Conservation (phyloP, 805 yeast genomes). For the Myxozyma geophila region DNA sequence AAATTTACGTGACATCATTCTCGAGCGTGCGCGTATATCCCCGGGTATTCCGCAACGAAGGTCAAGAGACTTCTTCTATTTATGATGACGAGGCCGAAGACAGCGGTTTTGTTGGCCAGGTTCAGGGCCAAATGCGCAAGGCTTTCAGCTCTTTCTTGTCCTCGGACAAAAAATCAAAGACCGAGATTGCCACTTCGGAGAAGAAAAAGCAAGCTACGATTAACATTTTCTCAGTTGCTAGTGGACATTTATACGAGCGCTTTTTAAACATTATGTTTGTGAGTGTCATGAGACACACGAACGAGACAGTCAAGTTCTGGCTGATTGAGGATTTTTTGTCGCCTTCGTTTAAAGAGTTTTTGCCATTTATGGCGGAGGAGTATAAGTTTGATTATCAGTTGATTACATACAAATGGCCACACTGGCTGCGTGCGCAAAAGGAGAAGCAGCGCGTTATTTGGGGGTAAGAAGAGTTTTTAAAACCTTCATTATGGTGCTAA, state of each 20-base stretch:
- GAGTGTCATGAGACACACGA: slow-evolving; percentile 69
- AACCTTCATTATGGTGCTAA: too few species aligned
- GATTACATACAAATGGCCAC: slow-evolving; percentile 90
- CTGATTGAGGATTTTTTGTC: slow-evolving; percentile 80
- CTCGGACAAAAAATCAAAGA: slow-evolving; percentile 6
- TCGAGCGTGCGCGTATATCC: slow-evolving; percentile 56
- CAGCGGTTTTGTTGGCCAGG: slow-evolving; percentile 18
- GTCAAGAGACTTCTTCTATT: slow-evolving; percentile 46
- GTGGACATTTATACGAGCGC: slow-evolving; percentile 79
- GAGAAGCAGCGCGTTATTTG: slow-evolving; percentile 80
- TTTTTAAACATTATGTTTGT: slow-evolving; percentile 77
- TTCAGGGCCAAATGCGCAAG: slow-evolving; percentile 26
- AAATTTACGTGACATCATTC: slow-evolving; percentile 48
- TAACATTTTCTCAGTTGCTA: slow-evolving; percentile 80
- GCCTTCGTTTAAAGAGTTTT: slow-evolving; percentile 62
- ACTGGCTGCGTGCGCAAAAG: slow-evolving; percentile 79
- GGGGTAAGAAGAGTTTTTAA: slow-evolving; percentile 51
- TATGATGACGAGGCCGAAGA: slow-evolving; percentile 29
- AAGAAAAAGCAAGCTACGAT: slow-evolving; percentile 57
- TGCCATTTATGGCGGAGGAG: slow-evolving; percentile 62
- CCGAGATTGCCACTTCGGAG: slow-evolving; percentile 20
- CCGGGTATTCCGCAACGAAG: slow-evolving; percentile 50
- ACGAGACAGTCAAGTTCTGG: slow-evolving; percentile 80
- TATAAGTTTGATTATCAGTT: slow-evolving; percentile 73
- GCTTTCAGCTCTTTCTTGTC: slow-evolving; percentile 15